Evolutionary conservation across 768 basidiomycete genomes (phyloP), one percentile per base, ranked within the genome.

Genomic region (Chalciporus chontae): DNA sequence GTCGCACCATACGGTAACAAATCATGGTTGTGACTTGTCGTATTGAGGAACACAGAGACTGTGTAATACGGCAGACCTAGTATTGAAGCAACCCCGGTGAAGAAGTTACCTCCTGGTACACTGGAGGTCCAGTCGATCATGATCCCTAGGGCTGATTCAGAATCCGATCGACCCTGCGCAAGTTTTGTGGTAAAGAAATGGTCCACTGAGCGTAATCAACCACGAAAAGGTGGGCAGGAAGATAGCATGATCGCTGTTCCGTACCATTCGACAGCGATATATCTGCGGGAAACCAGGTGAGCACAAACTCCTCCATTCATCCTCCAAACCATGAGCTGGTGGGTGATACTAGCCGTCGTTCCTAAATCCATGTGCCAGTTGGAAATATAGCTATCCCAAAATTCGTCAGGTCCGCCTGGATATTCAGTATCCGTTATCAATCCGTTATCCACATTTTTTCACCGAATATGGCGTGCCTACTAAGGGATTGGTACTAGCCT

Each of bases 181-280:
- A n/a, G n/a, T n/a, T n/a, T 24, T 23, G 2, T 19, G 3, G 10
- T 1, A 0, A 8, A 14, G 4, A 7, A 15, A 47, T 21, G 18
- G 5, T 64, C 54, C 32, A 68, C 65, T 64, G 8, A 68, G 38
- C 5, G 66, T 60, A 14, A 29, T 40, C 3, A 57, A 1, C 64
- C 67, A 66, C 24, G 67, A 3, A 21, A 62, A 41, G 1, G 10
- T 45, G 2, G 67, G 65, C 5, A n/a, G 60, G 1, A 62, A 0
- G 15, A 64, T 32, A 1, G 62, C 43, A 19, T 51, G 47, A 39
- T 45, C 38, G 42, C 44, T 53, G 21, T 47, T 21, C 62, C 69
- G 74, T 15, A 76, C 55, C 24, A 69, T 56, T 31, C 52, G 69
- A 50, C 69, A 71, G n/a, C 72, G 71, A 47, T 71, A 66, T 27